Evolutionary conservation across 2,329 filamentous ascomycete species (phyloP), one percentile per base, ranked within the genome.

Genomic region (Paecilomyces fulvus): DNA sequence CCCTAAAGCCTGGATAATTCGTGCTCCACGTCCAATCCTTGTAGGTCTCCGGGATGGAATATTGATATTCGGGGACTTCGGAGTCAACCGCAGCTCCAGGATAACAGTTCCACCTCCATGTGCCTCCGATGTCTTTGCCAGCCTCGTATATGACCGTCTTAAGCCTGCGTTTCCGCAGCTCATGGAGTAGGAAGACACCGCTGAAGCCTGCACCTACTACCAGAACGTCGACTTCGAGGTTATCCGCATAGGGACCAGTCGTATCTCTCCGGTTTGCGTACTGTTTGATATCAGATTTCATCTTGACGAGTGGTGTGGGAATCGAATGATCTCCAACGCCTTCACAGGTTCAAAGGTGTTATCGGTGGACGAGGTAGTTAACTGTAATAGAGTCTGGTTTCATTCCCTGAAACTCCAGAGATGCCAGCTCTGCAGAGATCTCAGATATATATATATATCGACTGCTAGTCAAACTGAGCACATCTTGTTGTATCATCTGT

Each of bases 31-130:
- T 72, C 71, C 74, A 82, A 50, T 71, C 69, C 28, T 73, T 70
- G 63, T 70, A 79, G 1, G 78, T 69, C 12, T 76, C 73, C 1
- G 80, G 79, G 63, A 77, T 78, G 1, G 75, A 79, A 58, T 80
- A 78, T 58, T 84, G 75, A 57, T 83, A 83, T 53, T 75, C 71
- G 0, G 79, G 79, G 8, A 79, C 75, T 52, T 80, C 76, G 0
- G 75, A 78, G 65, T 83, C 81, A 3, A 82, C 79, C 0, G 72
- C 66, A 3, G 78, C 74, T 0, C 79, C 80, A 1, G 78, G 80
- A 60, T 81, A 82, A 60, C 73, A 73, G 64, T 81, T 81, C 76
- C 74, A 81, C 49, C 75, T 67, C 81, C 81, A 83, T 0, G 74
- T 77, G 30, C 79, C 80, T 3, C 79, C 80, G 1, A 75, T 65